A percentile compares a stretch with the other conserved stretches of the same genome.
phyloP scores from a whole-genome alignment of 495 filamentous ascomycete species.

The Corynascus novoguineensis region DNA sequence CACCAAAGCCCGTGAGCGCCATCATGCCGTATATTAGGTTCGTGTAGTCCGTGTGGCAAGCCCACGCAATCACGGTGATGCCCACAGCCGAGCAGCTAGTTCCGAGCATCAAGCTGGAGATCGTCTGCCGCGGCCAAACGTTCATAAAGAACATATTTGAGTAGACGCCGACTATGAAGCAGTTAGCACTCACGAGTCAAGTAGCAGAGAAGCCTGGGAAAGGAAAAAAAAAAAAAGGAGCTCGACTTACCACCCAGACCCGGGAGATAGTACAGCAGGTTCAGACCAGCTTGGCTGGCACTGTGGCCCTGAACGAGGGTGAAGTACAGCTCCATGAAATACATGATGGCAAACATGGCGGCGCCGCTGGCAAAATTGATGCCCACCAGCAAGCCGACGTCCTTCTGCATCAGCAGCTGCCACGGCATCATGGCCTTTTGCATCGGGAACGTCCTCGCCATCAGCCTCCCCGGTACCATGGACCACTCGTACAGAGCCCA shows the following conservation, averaged over 20 bases:
- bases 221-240: neutral
- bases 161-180: conserved; percentile 44
- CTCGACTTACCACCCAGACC: conserved; percentile 38
- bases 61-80: conserved; percentile 44
- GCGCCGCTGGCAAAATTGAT: conserved; percentile 51
- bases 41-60: conserved; percentile 35
- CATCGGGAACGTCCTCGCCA: conserved; percentile 40
- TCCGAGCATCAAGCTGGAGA: conserved; percentile 46
- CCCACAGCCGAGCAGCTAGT: conserved; percentile 45
- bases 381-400: conserved; percentile 48
- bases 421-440: conserved; percentile 56
- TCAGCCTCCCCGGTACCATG: conserved; percentile 43
- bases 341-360: conserved; percentile 49
- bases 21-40: conserved; percentile 54
- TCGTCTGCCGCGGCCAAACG: conserved; percentile 51
- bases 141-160: conserved; percentile 51
- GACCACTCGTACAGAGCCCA: conserved; percentile 53
- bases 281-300: conserved; percentile 44
- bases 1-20: conserved; percentile 52
- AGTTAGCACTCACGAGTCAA: neutral
- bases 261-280: conserved; percentile 45
- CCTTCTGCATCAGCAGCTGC: conserved; percentile 43
- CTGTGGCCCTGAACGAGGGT: conserved; percentile 44
- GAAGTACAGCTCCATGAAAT: conserved; percentile 59
- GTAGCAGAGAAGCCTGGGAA: too few species aligned